These are phyloP conservation scores for Macaranga tanarius DNA, from an alignment of 441 rosid genomes.

Conservation along the genomic window DNA sequence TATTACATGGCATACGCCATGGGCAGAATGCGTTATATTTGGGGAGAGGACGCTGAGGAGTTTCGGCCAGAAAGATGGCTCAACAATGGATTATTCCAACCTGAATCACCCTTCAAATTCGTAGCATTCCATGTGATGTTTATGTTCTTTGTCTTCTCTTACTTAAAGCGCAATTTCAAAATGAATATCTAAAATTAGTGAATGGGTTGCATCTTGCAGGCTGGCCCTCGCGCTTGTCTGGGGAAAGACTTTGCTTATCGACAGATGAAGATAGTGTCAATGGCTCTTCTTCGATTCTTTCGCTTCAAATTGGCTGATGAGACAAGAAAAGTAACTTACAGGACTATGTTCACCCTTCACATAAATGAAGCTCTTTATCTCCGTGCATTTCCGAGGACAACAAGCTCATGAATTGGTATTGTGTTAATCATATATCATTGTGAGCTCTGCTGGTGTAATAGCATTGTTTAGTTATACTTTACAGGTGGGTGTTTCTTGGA, in stretches of 20 bases:
- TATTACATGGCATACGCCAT: slow-evolving; percentile 63
- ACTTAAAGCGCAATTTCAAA: too few species aligned
- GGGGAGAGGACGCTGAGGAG: slow-evolving; percentile 77
- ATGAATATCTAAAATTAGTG: background rate
- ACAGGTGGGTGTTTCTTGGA: too few species aligned
- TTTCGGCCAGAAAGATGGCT: slow-evolving; percentile 88
- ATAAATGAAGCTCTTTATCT: slow-evolving; percentile 54
- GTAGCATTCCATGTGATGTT: slow-evolving; percentile 53
- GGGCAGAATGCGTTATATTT: slow-evolving; percentile 74
- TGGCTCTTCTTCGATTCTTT: slow-evolving; percentile 56
- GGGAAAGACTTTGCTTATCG: slow-evolving; percentile 56
- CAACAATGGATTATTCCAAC: slow-evolving; percentile 56
- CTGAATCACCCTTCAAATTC: slow-evolving; percentile 74
- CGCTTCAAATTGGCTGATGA: slow-evolving; percentile 60
- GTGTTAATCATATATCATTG: background rate
- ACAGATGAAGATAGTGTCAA: slow-evolving; percentile 67
- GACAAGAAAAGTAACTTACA: slow-evolving; percentile 37
- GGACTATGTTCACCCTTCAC: slow-evolving; percentile 68
- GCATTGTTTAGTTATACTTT: too few species aligned
- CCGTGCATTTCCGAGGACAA: slow-evolving; percentile 39
- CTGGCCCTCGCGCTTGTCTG: slow-evolving; percentile 55
- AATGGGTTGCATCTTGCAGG: slow-evolving; percentile 33
- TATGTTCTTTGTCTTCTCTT: background rate
- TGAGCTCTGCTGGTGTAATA: background rate
- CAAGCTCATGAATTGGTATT: background rate